Evolutionary conservation across 495 filamentous ascomycete genomes (phyloP), one percentile per base, ranked within the genome.

Genomic region (Penicillium roqueforti): DNA sequence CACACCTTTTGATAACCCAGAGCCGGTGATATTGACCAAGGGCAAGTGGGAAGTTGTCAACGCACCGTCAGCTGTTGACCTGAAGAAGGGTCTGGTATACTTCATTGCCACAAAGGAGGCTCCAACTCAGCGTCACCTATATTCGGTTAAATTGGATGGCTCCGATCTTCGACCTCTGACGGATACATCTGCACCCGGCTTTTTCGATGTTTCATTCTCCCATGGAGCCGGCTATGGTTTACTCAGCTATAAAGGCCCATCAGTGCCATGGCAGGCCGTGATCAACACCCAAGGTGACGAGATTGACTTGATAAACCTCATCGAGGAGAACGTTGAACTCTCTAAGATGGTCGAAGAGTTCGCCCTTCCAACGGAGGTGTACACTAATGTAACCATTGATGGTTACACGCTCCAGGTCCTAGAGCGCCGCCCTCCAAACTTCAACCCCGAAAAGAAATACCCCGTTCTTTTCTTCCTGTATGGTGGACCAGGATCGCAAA

Each of bases 391-490:
- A 45, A 88, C 84, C 25, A 81, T 97, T 16, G 88, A 92, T 48
- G 86, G 84, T 45, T 83, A 81, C 63, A 80, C 81, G 4, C 82
- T 98, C 28, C 88, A 97, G 60, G 86, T 95, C 43, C 76, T 97
- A 16, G 93, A 98, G 69, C 84, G 91, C 18, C 87, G 89, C 0
- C 95, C 93, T 28, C 86, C 95, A 0, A 86, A 96, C 63, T 98
- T 97, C 69, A 83, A 96, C 67, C 76, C 82, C 25, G 85, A 81
- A 52, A 91, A 87, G 68, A 83, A 86, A 60, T 97, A 98, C 58
- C 95, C 93, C 1, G 91, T 98, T 8, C 80, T 98, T 1, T 98
- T 98, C 76, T 84, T 88, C 57, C 82, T 96, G 43, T 98, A 98
- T 67, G 87, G 86, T 29, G 93, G 93, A 5, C 93, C 93, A 0